Percentiles rank a stretch among this genome's conserved stretches.
These are phyloP conservation scores for Avena atlantica DNA, from an alignment of 176 grass and related monocot genomes.

Conservation along the genomic window DNA sequence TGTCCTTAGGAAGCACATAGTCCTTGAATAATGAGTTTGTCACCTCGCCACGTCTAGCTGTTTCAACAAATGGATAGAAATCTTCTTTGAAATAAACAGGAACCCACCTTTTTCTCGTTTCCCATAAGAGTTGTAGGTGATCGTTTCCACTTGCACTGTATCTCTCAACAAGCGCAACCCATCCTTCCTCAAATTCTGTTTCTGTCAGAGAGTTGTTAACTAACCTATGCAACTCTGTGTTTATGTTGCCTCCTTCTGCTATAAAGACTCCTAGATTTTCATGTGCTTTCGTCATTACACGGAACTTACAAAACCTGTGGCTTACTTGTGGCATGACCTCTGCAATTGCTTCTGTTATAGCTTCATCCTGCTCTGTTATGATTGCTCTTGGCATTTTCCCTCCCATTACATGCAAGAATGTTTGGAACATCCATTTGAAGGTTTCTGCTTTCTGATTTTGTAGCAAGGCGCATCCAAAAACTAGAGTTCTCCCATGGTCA, in stretches of 20 bases:
- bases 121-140: conserved; percentile 30
- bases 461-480: conserved; percentile 37
- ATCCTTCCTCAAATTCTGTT: conserved; percentile 34
- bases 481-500: conserved; percentile 10
- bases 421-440: conserved; percentile 46
- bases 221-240: neutral
- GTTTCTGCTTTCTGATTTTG: neutral
- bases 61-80: conserved; percentile 36
- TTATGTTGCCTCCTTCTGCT: neutral
- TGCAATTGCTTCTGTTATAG: conserved; percentile 33
- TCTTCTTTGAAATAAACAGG: conserved; percentile 35
- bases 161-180: conserved; percentile 22
- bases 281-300: conserved; percentile 28
- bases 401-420: conserved; percentile 39
- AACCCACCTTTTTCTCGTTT: conserved; percentile 38
- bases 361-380: conserved; percentile 38
- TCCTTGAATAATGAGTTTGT: conserved; percentile 32
- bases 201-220: conserved; percentile 19
- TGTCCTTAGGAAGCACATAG: conserved; percentile 26
- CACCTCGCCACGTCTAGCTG: conserved; percentile 20
- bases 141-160: conserved; percentile 28
- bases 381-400: conserved; percentile 36
- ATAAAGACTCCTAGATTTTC: conserved; percentile 18
- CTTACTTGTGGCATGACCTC: conserved; percentile 23
- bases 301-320: conserved; percentile 22